Evolutionary conservation across 2,329 filamentous ascomycete species (phyloP), one percentile per base, ranked within the genome.

Genomic region (Neofusicoccum laricinum): DNA sequence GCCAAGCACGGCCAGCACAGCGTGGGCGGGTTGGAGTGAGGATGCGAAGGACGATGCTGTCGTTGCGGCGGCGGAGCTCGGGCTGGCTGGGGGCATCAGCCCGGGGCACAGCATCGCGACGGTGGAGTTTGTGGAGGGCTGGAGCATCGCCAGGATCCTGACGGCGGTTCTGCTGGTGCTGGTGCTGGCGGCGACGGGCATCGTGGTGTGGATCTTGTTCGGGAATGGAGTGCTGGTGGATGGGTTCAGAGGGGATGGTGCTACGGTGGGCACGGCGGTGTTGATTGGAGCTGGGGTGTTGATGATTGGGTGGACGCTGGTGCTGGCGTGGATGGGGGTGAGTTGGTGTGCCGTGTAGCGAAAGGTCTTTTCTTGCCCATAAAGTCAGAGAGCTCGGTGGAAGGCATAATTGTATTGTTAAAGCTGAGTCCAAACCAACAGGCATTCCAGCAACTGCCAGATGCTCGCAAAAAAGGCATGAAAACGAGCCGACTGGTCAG

Each of bases 141-240:
- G 75, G 75, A 73, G 70, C 21, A 63, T 70, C 6, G 17, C 30
- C 8, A 64, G 75, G 14, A 73, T 79, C 10, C 30, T 72, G 32
- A 8, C 67, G 3, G 72, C 71, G 0, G 34, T 77, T 11, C n/a
- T 64, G 11, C 10, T 73, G 3, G 71, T 76, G n/a, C 12, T 76
- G 7, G 14, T 72, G 12, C 32, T 73, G 2, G 71, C 69, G 25
- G 50, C 76, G 11, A 70, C 70, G 1, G 74, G 70, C 2, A 68
- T 71, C 15, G 63, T 78, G 45, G 62, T 76, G 10, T 78, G 77
- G 76, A 69, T 73, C 2, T 73, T 78, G 19, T 67, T 78, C 21
- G 77, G 77, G 0, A 67, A 53, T 14, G 71, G 67, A 38, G 68
- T 68, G 7, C 36, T 63, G 38, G 30, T 41, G 30, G 19, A 57